Percentiles rank a stretch among this genome's conserved stretches.
Conservation (phyloP, 192 early-diverging fungal species). For the Coemansia brasiliensis region DNA sequence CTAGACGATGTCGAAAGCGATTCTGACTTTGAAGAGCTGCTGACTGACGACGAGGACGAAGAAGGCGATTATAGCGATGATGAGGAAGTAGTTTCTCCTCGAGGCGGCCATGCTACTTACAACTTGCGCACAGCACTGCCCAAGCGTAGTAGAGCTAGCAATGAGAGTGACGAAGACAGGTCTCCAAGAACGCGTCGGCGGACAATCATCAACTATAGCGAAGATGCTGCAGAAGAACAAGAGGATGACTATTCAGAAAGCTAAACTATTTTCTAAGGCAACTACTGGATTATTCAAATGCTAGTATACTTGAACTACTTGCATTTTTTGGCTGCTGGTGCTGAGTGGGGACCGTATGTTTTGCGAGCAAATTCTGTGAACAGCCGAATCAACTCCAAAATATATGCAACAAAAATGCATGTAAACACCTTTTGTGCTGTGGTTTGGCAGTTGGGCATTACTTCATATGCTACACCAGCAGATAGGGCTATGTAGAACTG, state of each 20-base stretch:
- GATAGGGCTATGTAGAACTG: conserved; percentile 79
- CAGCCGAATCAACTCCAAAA: conserved; percentile 72
- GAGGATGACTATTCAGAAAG: neutral
- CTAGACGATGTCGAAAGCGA: conserved; percentile 26
- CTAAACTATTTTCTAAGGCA: too few species aligned
- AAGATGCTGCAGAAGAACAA: neutral
- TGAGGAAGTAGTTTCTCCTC: conserved; percentile 13
- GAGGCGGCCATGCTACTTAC: conserved; percentile 40
- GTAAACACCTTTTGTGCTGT: conserved; percentile 62
- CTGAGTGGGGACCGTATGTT: conserved; percentile 55
- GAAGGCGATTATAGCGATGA: conserved; percentile 23
- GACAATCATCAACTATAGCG: conserved; percentile 16
- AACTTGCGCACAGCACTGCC: conserved; percentile 31
- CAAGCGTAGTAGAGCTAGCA: conserved; percentile 30
- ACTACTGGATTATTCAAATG: neutral
- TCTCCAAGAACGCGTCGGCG: conserved; percentile 41
- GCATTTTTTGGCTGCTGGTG: conserved; percentile 15
- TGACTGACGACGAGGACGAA: conserved; percentile 21
- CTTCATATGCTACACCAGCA: conserved; percentile 62
- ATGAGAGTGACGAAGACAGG: conserved; percentile 17
- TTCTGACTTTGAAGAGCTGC: conserved; percentile 16
- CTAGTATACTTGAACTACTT: conserved; percentile 1
- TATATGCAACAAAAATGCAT: conserved; percentile 67
- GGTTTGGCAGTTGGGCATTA: conserved; percentile 61
- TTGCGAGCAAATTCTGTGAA: conserved; percentile 80